phyloP scores from a whole-genome alignment of 1,284 basidiomycete genomes.

The Ceratobasidium papillatum region DNA sequence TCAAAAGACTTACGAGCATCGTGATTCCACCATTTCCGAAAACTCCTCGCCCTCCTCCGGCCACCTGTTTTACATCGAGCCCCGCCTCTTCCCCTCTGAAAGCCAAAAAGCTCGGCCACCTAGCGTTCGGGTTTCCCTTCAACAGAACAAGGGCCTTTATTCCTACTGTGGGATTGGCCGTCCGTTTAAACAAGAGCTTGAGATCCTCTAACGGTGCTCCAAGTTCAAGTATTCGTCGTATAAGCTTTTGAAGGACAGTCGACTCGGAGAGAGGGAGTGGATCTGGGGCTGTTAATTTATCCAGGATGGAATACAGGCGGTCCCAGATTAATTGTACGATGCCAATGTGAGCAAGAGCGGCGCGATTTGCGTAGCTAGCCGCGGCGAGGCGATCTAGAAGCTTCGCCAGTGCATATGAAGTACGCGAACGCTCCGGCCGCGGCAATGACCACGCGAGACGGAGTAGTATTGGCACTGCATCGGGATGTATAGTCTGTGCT shows the following conservation, averaged over 20 bases:
- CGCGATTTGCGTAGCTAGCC: slow-evolving; percentile 71
- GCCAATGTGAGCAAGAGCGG: slow-evolving; percentile 65
- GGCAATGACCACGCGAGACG: slow-evolving; percentile 38
- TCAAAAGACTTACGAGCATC: slow-evolving; percentile 38
- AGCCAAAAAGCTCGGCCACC: slow-evolving; percentile 44
- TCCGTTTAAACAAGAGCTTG: slow-evolving; percentile 66
- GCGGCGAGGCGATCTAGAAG: slow-evolving; percentile 68
- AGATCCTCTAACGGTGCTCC: slow-evolving; percentile 70
- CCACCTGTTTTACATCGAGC: slow-evolving; percentile 22
- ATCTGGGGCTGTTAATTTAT: background rate
- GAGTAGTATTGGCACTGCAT: slow-evolving; percentile 43
- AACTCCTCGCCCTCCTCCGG: slow-evolving; percentile 30
- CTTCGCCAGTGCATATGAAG: slow-evolving; percentile 61
- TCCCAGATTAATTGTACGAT: slow-evolving; percentile 64
- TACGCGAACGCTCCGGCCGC: background rate
- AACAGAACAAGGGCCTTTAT: slow-evolving; percentile 11
- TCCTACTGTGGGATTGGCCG: slow-evolving; percentile 45
- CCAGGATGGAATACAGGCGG: slow-evolving; percentile 44
- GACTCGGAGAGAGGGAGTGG: slow-evolving; percentile 34
- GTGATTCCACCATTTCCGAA: slow-evolving; percentile 36
- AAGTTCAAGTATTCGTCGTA: slow-evolving; percentile 72
- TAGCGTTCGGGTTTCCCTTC: slow-evolving; percentile 37
- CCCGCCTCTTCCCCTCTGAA: slow-evolving; percentile 34
- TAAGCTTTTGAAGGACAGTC: slow-evolving; percentile 62
- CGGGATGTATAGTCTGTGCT: slow-evolving; percentile 38